A percentile compares a stretch with the other conserved stretches of the same genome.
Conservation (phyloP, 192 early-diverging fungal genomes). For the Glomus cerebriforme region DNA sequence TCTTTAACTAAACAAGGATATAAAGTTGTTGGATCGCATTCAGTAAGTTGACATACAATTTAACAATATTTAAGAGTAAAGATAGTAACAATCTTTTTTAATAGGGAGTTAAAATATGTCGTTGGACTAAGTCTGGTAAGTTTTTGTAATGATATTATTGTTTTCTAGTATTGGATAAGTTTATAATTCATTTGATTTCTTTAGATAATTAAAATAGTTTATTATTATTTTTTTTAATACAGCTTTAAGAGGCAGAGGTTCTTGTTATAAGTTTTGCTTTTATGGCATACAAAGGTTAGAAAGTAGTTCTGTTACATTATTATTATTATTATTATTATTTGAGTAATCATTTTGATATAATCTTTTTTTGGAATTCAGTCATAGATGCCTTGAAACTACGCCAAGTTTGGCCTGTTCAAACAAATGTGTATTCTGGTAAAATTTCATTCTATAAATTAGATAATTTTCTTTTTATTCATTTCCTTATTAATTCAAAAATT, state of each 20-base stretch:
- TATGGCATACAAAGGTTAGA: conserved; percentile 66
- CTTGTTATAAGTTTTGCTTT: conserved; percentile 79
- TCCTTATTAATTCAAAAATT: no score
- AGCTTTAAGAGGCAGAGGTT: conserved; percentile 67
- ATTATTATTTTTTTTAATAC: neutral
- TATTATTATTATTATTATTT: no score
- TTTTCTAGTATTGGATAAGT: neutral
- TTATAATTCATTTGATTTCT: neutral
- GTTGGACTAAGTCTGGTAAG: conserved; percentile 69
- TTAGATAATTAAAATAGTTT: neutral
- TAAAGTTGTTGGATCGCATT: conserved; percentile 72
- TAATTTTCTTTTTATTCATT: no score
- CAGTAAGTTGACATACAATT: neutral
- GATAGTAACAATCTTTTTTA: neutral
- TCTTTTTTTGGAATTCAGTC: conserved; percentile 19
- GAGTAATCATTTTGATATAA: no score
- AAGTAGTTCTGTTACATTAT: neutral
- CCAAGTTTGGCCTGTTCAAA: conserved; percentile 77
- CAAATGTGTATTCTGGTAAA: conserved; percentile 67
- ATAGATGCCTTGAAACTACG: conserved; percentile 77
- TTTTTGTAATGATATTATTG: neutral
- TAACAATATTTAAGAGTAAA: neutral
- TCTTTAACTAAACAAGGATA: conserved; percentile 73
- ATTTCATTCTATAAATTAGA: conserved; percentile 14
- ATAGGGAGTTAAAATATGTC: conserved; percentile 70